Evolutionary conservation across 2,329 filamentous ascomycete genomes (phyloP), one percentile per base, ranked within the genome.

Genomic region (Paraphaeosphaeria sporulosa): DNA sequence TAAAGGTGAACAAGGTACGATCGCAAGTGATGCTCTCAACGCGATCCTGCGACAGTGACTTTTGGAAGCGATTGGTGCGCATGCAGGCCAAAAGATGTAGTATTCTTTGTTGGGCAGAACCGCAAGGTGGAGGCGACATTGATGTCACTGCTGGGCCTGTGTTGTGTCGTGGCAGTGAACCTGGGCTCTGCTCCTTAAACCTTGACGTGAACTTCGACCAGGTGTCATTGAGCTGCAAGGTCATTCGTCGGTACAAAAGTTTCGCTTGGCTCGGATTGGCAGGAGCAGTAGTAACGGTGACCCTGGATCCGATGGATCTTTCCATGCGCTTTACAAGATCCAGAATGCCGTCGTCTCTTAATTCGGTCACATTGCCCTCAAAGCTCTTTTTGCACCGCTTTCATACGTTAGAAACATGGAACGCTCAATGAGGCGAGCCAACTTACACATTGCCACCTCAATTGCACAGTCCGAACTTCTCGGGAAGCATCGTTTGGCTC

Each of bases 401-500:
- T 30, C 7, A 21, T 4, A 21, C 4, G 4, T 44, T 44, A 44
- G 42, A n/a, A 44, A 23, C 6, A 23, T 13, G 5, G 7, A 40
- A 8, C 2, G 7, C 38, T 69, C 67, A 40, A 4, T 34, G 8
- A 32, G 30, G 30, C 7, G 25, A 1, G 6, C 1, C 23, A 7
- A 68, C 67, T 55, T 59, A 72, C 69, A 32, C 67, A 65, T 58
- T 57, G 54, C 68, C 70, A 72, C n/a, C 61, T 58, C 7, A 71
- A 48, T 8, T 67, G 61, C 2, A 55, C 38, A 47, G 9, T 55
- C 17, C 47, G 54, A 23, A 42, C 42, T 9, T 32, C 50, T 7
- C 66, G 47, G 3, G 52, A 21, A 8, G 55, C 58, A 27, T 67
- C 64, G 7, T 67, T n/a, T 0, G 44, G 32, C 0, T 63, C 59